Evolutionary conservation across 352 stramenopile genomes (phyloP).

Genomic region (Pythium volutum): DNA sequence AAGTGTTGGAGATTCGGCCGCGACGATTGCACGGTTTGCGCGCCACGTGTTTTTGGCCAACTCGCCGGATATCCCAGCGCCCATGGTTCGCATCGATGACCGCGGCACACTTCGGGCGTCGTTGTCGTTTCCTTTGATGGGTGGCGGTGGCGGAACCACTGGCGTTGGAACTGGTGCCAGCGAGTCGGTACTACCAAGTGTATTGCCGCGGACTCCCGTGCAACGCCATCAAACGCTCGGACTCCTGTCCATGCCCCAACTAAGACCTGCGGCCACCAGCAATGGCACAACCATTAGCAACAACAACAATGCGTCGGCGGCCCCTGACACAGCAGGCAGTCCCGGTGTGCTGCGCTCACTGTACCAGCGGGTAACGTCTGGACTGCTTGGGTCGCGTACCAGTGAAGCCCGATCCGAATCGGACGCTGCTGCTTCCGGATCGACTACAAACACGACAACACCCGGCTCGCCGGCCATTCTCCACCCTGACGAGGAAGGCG

Average conservation of each 20-base stretch:
- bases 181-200: neutral
- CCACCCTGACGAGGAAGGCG: conserved; percentile 9
- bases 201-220: neutral
- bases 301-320: neutral
- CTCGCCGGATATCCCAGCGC: conserved; percentile 19
- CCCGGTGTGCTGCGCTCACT: conserved; percentile 19
- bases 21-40: conserved; percentile 22
- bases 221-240: conserved; percentile 15
- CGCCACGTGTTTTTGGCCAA: conserved; percentile 28
- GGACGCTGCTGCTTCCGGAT: neutral
- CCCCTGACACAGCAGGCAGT: neutral
- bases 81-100: conserved; percentile 22
- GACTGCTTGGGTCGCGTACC: conserved; percentile 18
- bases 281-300: neutral
- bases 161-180: neutral
- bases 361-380: conserved; percentile 26
- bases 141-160: neutral
- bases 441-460: neutral
- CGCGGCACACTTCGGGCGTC: conserved; percentile 21
- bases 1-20: conserved; percentile 21
- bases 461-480: conserved; percentile 12
- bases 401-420: neutral
- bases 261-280: neutral
- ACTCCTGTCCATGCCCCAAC: neutral
- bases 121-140: conserved; percentile 23